These are phyloP conservation scores for Cyclotella cryptica DNA, from an alignment of 108 stramenopile species.

Conservation along the genomic window DNA sequence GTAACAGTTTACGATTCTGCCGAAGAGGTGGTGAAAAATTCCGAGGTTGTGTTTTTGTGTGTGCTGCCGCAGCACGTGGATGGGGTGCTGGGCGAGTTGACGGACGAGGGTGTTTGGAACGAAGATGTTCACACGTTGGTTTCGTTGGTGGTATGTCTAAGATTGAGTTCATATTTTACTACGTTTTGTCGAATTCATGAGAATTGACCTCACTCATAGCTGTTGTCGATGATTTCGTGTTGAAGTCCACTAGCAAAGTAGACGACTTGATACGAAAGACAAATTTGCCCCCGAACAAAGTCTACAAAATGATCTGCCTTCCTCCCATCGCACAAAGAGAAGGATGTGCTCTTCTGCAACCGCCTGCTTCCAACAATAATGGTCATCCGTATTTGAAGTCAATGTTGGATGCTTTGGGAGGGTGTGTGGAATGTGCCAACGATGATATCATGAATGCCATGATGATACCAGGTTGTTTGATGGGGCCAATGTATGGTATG, in stretches of 20 bases:
- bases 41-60: slow-evolving; percentile 78
- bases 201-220: not conserved
- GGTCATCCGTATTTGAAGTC: slow-evolving; percentile 31
- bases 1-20: slow-evolving; percentile 70
- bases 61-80: slow-evolving; percentile 73
- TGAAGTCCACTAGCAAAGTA: slow-evolving; percentile 43
- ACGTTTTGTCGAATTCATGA: not conserved
- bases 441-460: slow-evolving; percentile 66
- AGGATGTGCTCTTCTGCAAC: slow-evolving; percentile 54
- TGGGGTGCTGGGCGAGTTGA: slow-evolving; percentile 56
- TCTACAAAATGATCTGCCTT: slow-evolving; percentile 88
- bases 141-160: slow-evolving; percentile 68
- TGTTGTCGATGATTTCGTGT: slow-evolving; percentile 1
- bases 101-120: slow-evolving; percentile 52
- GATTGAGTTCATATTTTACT: not conserved
- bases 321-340: slow-evolving; percentile 68
- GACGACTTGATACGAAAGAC: slow-evolving; percentile 36
- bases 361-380: slow-evolving; percentile 21
- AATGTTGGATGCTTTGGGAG: slow-evolving; percentile 53
- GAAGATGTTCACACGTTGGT: slow-evolving; percentile 66
- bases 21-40: slow-evolving; percentile 68
- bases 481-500: slow-evolving; percentile 79
- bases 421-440: slow-evolving; percentile 58
- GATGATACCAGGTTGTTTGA: slow-evolving; percentile 75
- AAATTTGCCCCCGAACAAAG: slow-evolving; percentile 28